Percentiles rank a stretch among this genome's conserved stretches.
Conservation (phyloP, 2,329 filamentous ascomycete genomes). For the Hypoxylon sp. region DNA sequence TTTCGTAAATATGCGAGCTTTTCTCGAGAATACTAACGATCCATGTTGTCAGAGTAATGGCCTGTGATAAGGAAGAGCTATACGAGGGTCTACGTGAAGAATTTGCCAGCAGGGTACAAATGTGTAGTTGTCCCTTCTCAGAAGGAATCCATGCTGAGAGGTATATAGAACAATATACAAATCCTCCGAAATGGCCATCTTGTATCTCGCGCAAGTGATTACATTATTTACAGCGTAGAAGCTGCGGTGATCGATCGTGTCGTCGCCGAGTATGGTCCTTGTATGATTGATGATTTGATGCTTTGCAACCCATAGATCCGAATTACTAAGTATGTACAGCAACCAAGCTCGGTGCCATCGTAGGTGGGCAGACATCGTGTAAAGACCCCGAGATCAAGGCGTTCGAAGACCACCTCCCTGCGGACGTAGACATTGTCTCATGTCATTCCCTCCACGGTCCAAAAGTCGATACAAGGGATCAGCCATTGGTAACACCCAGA, state of each 20-base stretch:
- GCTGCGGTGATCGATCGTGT: conserved; percentile 90
- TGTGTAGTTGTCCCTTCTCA: conserved; percentile 54
- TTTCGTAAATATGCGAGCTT: background rate
- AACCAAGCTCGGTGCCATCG: conserved; percentile 94
- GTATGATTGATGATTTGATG: conserved; percentile 72
- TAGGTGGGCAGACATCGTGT: conserved; percentile 97
- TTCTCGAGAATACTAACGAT: conserved; percentile 44
- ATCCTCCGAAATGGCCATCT: conserved; percentile 95
- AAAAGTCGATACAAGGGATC: conserved; percentile 86
- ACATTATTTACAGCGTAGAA: conserved; percentile 98
- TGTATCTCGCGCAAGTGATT: conserved; percentile 96
- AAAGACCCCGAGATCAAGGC: conserved; percentile 96
- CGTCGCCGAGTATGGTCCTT: conserved; percentile 90
- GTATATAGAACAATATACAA: conserved; percentile 82
- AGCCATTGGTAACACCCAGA: conserved; percentile 80
- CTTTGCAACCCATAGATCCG: conserved; percentile 32
- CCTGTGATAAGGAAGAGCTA: conserved; percentile 93
- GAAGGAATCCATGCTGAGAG: conserved; percentile 64
- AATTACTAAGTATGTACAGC: conserved; percentile 66
- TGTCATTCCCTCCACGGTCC: conserved; percentile 98
- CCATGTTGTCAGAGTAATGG: conserved; percentile 79
- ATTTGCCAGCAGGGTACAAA: conserved; percentile 85
- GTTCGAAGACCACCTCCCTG: conserved; percentile 89
- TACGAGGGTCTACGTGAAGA: conserved; percentile 85
- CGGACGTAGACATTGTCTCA: conserved; percentile 92